Conservation (phyloP, 2,329 filamentous ascomycete species). For the Phaeomoniella chlamydospora region DNA sequence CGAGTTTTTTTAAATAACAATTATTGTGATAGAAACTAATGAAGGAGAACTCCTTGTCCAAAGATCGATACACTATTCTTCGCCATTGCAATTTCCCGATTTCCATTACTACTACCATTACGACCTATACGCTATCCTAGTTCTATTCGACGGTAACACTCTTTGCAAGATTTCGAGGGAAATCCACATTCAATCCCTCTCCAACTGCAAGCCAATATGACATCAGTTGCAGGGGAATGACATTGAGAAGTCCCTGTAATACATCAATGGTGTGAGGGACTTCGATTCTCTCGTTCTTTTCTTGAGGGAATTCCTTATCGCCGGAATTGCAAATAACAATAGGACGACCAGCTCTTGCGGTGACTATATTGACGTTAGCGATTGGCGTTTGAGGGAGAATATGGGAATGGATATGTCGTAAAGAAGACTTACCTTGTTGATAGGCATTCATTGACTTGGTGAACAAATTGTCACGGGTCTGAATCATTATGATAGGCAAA, state of each 20-base stretch:
- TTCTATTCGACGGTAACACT: constrained; percentile 95
- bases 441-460: constrained; percentile 97
- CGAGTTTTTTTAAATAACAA: too few relatives aligned
- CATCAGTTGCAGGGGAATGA: constrained; percentile 93
- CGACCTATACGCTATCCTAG: too few relatives aligned
- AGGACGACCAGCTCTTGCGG: constrained; percentile 86
- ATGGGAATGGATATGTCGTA: background rate
- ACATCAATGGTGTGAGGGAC: constrained; percentile 91
- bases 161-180: constrained; percentile 97
- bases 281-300: constrained; percentile 92
- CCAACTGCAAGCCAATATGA: constrained; percentile 97
- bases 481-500: constrained; percentile 98
- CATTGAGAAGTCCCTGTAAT: constrained; percentile 92
- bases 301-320: constrained; percentile 77
- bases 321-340: constrained; percentile 95
- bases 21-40: too few relatives aligned
- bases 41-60: too few relatives aligned
- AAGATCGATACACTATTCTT: too few relatives aligned
- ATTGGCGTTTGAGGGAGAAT: constrained; percentile 5
- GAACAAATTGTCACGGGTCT: constrained; percentile 91
- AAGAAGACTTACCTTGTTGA: constrained; percentile 70
- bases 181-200: constrained; percentile 94
- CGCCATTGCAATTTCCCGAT: too few relatives aligned
- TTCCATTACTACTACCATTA: too few relatives aligned
- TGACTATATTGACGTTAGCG: constrained; percentile 48